These are phyloP conservation scores for Aspergillus aculeatus DNA, from an alignment of 2,329 filamentous ascomycete genomes.

Conservation along the genomic window DNA sequence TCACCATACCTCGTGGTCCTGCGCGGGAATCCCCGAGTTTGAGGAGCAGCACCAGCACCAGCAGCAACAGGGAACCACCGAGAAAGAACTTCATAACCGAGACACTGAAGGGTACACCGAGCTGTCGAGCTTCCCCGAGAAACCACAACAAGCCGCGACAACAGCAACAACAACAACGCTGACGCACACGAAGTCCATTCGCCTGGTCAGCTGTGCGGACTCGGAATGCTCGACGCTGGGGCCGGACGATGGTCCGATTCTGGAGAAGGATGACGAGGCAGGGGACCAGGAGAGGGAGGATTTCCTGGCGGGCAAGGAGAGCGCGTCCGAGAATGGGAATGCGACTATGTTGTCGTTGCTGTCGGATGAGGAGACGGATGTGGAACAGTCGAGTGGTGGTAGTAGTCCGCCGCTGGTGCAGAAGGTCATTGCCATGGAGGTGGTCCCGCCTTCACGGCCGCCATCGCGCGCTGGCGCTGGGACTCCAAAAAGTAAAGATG, in stretches of 20 bases:
- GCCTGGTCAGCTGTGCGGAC: constrained; percentile 15
- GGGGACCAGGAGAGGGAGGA: background rate
- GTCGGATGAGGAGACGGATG: constrained; percentile 5
- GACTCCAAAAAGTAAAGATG: background rate
- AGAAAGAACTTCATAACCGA: background rate
- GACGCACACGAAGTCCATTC: constrained; percentile 14
- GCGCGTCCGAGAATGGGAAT: too few relatives aligned
- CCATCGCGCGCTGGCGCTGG: background rate
- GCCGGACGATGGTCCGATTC: background rate
- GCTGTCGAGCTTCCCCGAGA: background rate
- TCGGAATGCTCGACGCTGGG: constrained; percentile 11
- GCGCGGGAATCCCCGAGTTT: constrained; percentile 1
- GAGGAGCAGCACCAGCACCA: background rate
- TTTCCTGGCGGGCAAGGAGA: background rate
- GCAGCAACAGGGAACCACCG: background rate
- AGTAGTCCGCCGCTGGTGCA: background rate
- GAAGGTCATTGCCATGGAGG: constrained; percentile 1
- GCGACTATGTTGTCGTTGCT: background rate
- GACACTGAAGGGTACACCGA: too few relatives aligned
- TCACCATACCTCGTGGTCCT: constrained; percentile 3
- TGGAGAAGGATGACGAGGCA: background rate
- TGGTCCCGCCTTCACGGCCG: constrained; percentile 12
- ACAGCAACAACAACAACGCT: background rate
- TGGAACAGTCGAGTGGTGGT: background rate
- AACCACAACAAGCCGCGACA: background rate